Evolutionary conservation across 345 rosid genomes (phyloP).

Genomic region (Hibiscus tridactylites): DNA sequence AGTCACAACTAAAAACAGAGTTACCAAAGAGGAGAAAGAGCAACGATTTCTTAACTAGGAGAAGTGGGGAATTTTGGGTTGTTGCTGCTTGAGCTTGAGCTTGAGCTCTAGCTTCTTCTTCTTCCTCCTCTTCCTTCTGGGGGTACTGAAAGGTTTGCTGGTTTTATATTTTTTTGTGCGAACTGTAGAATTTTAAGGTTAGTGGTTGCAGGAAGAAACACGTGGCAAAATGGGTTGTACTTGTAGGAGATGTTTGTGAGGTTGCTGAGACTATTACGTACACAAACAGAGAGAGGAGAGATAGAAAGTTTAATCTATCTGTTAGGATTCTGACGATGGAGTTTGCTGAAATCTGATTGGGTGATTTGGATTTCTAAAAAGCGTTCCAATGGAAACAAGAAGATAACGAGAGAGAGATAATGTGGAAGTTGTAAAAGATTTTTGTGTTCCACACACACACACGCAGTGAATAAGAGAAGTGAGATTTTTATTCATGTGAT

Average conservation of each 20-base stretch:
- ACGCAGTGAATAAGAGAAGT: too few relatives aligned
- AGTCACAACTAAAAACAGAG: slow-evolving; percentile 16
- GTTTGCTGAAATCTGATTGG: slow-evolving; percentile 50
- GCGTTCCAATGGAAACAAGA: too few relatives aligned
- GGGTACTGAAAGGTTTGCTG: not conserved
- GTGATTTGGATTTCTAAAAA: slow-evolving; percentile 30
- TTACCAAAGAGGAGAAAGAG: slow-evolving; percentile 6
- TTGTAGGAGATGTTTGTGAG: slow-evolving; percentile 31
- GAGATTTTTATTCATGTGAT: too few relatives aligned
- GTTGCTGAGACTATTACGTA: slow-evolving; percentile 4
- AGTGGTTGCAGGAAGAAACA: slow-evolving; percentile 55
- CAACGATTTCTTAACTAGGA: not conserved
- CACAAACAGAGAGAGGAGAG: slow-evolving; percentile 4
- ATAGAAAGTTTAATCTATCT: slow-evolving; percentile 24
- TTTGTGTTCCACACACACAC: too few relatives aligned
- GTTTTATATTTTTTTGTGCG: slow-evolving; percentile 14
- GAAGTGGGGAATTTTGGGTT: not conserved
- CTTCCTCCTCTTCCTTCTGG: not conserved
- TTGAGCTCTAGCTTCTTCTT: not conserved
- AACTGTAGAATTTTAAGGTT: slow-evolving; percentile 15
- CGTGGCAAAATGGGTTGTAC: slow-evolving; percentile 48
- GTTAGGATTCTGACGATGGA: slow-evolving; percentile 25
- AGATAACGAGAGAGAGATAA: too few relatives aligned
- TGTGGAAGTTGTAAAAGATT: too few relatives aligned
- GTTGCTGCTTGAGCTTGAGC: not conserved